Conservation (phyloP, 192 early-diverging fungal species). For the Backusella australiensis region DNA sequence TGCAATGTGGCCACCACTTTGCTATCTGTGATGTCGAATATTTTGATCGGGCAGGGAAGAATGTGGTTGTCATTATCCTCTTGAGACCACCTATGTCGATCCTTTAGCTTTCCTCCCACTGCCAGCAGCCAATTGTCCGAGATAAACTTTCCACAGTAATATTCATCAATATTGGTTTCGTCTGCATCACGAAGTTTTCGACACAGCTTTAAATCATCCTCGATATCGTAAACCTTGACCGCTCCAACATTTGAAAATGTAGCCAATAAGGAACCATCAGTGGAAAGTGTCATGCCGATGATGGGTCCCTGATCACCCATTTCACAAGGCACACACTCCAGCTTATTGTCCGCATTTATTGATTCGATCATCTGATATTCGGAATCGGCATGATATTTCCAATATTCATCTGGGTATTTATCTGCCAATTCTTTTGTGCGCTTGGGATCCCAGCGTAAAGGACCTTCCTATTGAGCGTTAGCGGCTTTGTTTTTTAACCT, state of each 20-base stretch:
- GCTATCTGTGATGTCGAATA: constrained; percentile 83
- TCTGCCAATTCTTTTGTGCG: constrained; percentile 46
- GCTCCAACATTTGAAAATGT: constrained; percentile 82
- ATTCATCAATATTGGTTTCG: constrained; percentile 89
- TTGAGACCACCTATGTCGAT: constrained; percentile 82
- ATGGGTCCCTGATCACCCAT: constrained; percentile 81
- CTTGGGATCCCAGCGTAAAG: constrained; percentile 47
- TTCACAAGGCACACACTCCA: constrained; percentile 60
- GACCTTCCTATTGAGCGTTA: neutral
- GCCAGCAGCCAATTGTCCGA: constrained; percentile 43
- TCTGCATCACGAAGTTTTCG: constrained; percentile 69
- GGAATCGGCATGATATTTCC: constrained; percentile 53
- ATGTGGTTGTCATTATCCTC: constrained; percentile 95
- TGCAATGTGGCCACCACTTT: constrained; percentile 75
- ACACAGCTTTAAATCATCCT: constrained; percentile 63
- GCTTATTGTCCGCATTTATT: constrained; percentile 70
- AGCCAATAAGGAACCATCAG: constrained; percentile 82
- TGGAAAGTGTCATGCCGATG: constrained; percentile 80
- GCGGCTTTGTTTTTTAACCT: too few species aligned
- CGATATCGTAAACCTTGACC: constrained; percentile 77
- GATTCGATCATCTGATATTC: constrained; percentile 53
- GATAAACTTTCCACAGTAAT: constrained; percentile 81
- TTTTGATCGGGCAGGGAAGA: constrained; percentile 88
- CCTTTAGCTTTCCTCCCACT: constrained; percentile 90
- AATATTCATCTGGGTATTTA: constrained; percentile 62